A percentile compares a stretch with the other conserved stretches of the same genome.
These are phyloP conservation scores for Colletotrichum chlorophyti DNA, from an alignment of 2,329 filamentous ascomycete species.

Conservation along the genomic window DNA sequence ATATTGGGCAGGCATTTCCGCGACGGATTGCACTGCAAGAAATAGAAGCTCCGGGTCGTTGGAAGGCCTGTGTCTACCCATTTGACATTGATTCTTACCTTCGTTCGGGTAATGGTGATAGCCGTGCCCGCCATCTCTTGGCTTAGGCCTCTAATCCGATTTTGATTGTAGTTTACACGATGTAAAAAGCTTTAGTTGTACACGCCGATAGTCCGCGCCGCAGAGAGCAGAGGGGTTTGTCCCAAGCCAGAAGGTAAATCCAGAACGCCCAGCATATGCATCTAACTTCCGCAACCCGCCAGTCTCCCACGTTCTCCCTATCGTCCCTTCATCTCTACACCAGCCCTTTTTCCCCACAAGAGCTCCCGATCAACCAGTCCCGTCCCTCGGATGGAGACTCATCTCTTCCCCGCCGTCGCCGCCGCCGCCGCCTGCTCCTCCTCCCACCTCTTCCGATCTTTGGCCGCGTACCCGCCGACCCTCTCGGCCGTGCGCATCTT, in stretches of 20 bases:
- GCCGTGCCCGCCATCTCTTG: slow-evolving; percentile 1
- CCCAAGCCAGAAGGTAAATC: slow-evolving; percentile 20
- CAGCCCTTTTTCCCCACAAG: no score
- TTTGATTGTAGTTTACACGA: slow-evolving; percentile 21
- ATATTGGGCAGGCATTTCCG: not conserved
- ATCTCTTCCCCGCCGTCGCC: slow-evolving; percentile 10
- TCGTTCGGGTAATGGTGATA: no score
- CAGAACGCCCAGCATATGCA: slow-evolving; percentile 28
- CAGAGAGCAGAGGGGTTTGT: slow-evolving; percentile 29
- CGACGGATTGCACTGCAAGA: not conserved
- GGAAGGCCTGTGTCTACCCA: not conserved
- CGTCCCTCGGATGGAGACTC: no score
- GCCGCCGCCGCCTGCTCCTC: slow-evolving; percentile 16
- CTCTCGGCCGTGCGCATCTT: slow-evolving; percentile 58
- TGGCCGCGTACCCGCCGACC: slow-evolving; percentile 59
- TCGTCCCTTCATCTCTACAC: not conserved
- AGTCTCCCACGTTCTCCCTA: not conserved
- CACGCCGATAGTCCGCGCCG: slow-evolving; percentile 23
- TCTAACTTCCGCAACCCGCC: slow-evolving; percentile 4
- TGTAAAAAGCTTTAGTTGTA: slow-evolving; percentile 12
- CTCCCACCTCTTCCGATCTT: slow-evolving; percentile 39
- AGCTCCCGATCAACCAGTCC: no score
- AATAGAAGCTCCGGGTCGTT: not conserved
- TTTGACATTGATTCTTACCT: slow-evolving; percentile 3
- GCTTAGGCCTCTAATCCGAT: slow-evolving; percentile 12